phyloP scores from a whole-genome alignment of 2,329 filamentous ascomycete genomes.

The Fusarium piperis region DNA sequence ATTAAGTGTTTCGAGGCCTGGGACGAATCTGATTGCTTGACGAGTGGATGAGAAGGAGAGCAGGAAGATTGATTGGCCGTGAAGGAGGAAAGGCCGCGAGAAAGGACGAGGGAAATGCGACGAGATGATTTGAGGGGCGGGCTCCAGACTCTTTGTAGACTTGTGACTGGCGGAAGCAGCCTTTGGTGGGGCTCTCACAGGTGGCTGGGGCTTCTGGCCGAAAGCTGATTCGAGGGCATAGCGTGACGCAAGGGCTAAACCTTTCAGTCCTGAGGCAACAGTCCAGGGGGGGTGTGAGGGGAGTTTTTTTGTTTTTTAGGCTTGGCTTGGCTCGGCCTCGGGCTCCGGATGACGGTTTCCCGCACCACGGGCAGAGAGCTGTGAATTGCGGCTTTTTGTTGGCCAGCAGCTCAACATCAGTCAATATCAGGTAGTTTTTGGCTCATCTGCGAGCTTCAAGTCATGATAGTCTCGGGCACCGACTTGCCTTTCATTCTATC shows the following conservation, averaged over 20 bases:
- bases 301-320: background rate
- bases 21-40: conserved; percentile 46
- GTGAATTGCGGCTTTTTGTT: conserved; percentile 3
- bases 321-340: background rate
- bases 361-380: background rate
- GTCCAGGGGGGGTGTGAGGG: background rate
- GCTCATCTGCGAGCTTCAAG: background rate
- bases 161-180: conserved; percentile 63
- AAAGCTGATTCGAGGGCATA: conserved; percentile 46
- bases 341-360: background rate
- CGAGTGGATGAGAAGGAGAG: conserved; percentile 51
- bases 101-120: conserved; percentile 55
- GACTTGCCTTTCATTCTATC: background rate
- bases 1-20: conserved; percentile 42
- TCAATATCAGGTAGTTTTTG: conserved; percentile 1
- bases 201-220: conserved; percentile 39
- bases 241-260: conserved; percentile 42
- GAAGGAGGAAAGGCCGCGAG: conserved; percentile 50
- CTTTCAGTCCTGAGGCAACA: conserved; percentile 14
- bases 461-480: background rate
- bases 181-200: conserved; percentile 46
- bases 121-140: conserved; percentile 63
- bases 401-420: background rate
- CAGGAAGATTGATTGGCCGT: conserved; percentile 59
- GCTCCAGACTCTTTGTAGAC: conserved; percentile 54